These are phyloP conservation scores for Sugiyamaella xylanicola DNA, from an alignment of 1,139 yeast genomes.

Conservation along the genomic window DNA sequence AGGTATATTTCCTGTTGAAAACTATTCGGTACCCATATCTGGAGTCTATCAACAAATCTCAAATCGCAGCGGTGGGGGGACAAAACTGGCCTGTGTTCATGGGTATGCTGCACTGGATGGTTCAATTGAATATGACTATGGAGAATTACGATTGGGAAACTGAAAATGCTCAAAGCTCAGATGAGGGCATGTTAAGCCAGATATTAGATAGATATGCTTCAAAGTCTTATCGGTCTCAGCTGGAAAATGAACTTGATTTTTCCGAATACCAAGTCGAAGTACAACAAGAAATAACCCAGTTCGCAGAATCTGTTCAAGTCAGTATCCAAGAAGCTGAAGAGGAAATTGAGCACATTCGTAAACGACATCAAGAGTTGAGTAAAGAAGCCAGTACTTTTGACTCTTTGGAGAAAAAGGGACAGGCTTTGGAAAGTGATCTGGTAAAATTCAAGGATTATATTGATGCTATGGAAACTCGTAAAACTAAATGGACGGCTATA, in stretches of 20 bases:
- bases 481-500: conserved; percentile 63
- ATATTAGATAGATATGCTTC: conserved; percentile 67
- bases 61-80: conserved; percentile 90
- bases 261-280: conserved; percentile 57
- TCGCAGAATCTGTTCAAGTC: conserved; percentile 46
- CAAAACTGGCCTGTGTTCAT: conserved; percentile 84
- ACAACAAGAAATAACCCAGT: conserved; percentile 55
- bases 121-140: conserved; percentile 56
- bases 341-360: conserved; percentile 45
- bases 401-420: conserved; percentile 56
- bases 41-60: conserved; percentile 78
- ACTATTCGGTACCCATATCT: conserved; percentile 75
- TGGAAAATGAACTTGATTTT: conserved; percentile 60
- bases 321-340: conserved; percentile 49
- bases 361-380: conserved; percentile 39
- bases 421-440: conserved; percentile 71
- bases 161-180: conserved; percentile 38
- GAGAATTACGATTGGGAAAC: conserved; percentile 45
- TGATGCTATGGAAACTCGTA: conserved; percentile 64
- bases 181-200: conserved; percentile 51
- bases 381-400: conserved; percentile 48
- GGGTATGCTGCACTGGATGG: conserved; percentile 81
- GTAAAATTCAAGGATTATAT: conserved; percentile 71
- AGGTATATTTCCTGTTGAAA: conserved; percentile 68
- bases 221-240: conserved; percentile 66